Conservation (phyloP, 2,329 filamentous ascomycete genomes). For the Monosporascus sp. region DNA sequence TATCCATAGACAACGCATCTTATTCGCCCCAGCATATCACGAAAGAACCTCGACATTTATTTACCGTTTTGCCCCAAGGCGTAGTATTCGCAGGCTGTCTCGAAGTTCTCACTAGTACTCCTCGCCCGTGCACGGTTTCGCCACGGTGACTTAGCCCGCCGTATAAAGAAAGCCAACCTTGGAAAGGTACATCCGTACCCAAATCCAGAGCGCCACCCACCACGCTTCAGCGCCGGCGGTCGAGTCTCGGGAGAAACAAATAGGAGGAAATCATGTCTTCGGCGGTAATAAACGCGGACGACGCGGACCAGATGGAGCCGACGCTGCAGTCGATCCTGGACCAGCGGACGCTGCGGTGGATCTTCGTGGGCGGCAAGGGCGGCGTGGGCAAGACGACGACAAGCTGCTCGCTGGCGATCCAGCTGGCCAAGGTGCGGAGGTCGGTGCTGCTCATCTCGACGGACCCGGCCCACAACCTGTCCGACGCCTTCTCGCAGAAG, state of each 20-base stretch:
- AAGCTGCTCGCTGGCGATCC: constrained; percentile 95
- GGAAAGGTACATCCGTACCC: no score
- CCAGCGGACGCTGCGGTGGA: constrained; percentile 94
- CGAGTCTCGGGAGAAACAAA: neutral
- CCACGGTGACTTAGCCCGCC: no score
- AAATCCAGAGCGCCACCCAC: no score
- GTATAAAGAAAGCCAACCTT: no score
- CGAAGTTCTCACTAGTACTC: no score
- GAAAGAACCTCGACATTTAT: no score
- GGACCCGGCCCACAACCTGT: constrained; percentile 96
- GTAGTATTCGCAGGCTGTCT: no score
- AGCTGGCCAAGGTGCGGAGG: constrained; percentile 90
- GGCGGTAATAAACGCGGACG: constrained; percentile 52
- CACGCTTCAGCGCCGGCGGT: no score
- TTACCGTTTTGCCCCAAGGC: no score
- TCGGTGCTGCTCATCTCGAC: constrained; percentile 97
- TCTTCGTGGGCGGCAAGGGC: constrained; percentile 97
- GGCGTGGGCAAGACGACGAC: constrained; percentile 99
- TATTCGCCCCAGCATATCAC: neutral
- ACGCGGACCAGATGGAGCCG: constrained; percentile 74
- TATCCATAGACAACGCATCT: neutral
- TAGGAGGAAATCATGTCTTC: constrained; percentile 27
- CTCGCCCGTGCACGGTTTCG: no score
- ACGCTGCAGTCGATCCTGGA: constrained; percentile 91
- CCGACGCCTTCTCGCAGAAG: constrained; percentile 96